Evolutionary conservation across 768 basidiomycete species (phyloP).

Genomic region (Serendipita vermifera): DNA sequence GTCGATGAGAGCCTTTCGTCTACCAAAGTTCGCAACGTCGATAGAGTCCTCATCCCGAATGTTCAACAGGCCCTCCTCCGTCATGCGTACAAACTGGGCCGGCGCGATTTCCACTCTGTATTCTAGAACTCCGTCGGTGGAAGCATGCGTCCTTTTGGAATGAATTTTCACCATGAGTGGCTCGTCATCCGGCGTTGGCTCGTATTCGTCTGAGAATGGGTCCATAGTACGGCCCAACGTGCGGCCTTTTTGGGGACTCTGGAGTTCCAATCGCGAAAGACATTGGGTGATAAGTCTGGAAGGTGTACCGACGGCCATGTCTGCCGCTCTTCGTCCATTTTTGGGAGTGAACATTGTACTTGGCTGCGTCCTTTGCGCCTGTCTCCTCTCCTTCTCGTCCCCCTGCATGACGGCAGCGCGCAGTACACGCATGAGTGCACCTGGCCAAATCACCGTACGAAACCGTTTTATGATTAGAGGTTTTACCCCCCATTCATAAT

Average conservation of each 20-base stretch:
- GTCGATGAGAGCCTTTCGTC: slow-evolving; percentile 19
- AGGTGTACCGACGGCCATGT: slow-evolving; percentile 29
- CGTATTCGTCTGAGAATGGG: slow-evolving; percentile 23
- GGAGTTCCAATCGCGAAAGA: slow-evolving; percentile 36
- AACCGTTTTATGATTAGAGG: slow-evolving; percentile 76
- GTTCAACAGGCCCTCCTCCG: slow-evolving; percentile 55
- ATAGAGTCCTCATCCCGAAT: slow-evolving; percentile 35
- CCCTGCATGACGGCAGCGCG: slow-evolving; percentile 46
- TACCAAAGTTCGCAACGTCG: slow-evolving; percentile 16
- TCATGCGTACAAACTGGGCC: slow-evolving; percentile 46
- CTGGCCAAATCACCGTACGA: slow-evolving; percentile 69
- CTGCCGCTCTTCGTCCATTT: slow-evolving; percentile 23
- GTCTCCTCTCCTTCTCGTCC: slow-evolving; percentile 24
- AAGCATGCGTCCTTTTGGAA: slow-evolving; percentile 49
- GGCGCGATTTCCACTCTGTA: slow-evolving; percentile 72
- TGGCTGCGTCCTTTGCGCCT: slow-evolving; percentile 15
- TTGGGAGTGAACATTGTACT: slow-evolving; percentile 29
- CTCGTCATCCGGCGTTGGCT: slow-evolving; percentile 21
- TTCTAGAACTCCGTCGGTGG: slow-evolving; percentile 58
- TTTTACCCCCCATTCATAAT: slow-evolving; percentile 86
- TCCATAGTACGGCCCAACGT: no score
- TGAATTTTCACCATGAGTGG: slow-evolving; percentile 53
- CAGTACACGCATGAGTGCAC: slow-evolving; percentile 54
- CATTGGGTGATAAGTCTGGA: slow-evolving; percentile 42
- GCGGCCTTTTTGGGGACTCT: slow-evolving; percentile 17